Evolutionary conservation across 1,284 basidiomycete species (phyloP), one percentile per base, ranked within the genome.

Genomic region (Gymnopus androsaceus): DNA sequence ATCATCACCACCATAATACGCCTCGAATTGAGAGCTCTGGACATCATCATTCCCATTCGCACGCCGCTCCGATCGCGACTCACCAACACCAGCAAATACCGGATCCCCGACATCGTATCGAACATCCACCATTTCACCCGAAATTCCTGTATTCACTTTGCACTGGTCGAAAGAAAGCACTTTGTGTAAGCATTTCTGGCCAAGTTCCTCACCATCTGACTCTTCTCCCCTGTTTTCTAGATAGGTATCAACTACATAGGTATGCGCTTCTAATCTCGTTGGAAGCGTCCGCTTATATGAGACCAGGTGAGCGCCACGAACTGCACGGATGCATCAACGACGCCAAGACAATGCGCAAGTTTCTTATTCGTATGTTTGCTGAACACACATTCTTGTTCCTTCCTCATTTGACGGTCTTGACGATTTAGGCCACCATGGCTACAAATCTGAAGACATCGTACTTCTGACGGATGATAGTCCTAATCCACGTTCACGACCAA

Each of bases 231-330:
- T n/a, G n/a, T 36, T 21, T 38, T 41, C 41, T 59, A 85, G 87
- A 85, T 92, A 60, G 90, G 88, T 0, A 87, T 94, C 64, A 94
- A 94, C 70, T 95, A 95, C 66, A n/a, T n/a, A n/a, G n/a, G n/a
- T n/a, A n/a, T n/a, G n/a, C n/a, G n/a, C n/a, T n/a, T n/a, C n/a
- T n/a, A n/a, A n/a, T n/a, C n/a, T n/a, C n/a, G n/a, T n/a, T n/a
- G n/a, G n/a, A n/a, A n/a, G n/a, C n/a, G n/a, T n/a, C n/a, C n/a
- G n/a, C n/a, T n/a, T n/a, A n/a, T n/a, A n/a, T n/a, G n/a, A n/a
- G n/a, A n/a, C 66, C 65, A 11, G 88, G 90, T 0, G 81, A 83
- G 56, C 63, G 65, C 0, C 79, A 83, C 52, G 82, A 82, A 61
- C 77, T 95, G 7, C 72, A 76, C 1, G 57, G 59, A 19, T 95